Percentiles rank a stretch among this genome's conserved stretches.
phyloP scores from a whole-genome alignment of 805 yeast species.

The Alloascoidea africana region DNA sequence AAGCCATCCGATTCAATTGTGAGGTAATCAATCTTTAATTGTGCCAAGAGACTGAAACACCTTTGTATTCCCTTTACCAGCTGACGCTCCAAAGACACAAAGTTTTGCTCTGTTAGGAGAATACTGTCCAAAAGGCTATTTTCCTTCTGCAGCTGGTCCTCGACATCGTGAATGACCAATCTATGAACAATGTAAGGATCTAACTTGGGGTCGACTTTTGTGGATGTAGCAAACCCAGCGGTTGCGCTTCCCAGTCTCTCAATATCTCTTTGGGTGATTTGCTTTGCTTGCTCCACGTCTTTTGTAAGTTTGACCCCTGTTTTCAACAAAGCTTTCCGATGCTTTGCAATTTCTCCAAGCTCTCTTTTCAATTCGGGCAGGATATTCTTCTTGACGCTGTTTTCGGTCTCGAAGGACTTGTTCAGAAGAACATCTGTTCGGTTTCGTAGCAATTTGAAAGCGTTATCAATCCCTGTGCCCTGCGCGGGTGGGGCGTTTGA shows the following conservation, averaged over 20 bases:
- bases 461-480: constrained; percentile 14
- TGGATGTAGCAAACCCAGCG: constrained; percentile 16
- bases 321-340: constrained; percentile 23
- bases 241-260: constrained; percentile 20
- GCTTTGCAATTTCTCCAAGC: constrained; percentile 23
- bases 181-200: constrained; percentile 35
- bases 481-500: constrained; percentile 4
- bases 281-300: constrained; percentile 21
- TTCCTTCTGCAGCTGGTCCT: constrained; percentile 28
- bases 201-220: constrained; percentile 20
- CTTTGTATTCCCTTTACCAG: constrained; percentile 25
- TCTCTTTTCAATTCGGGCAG: constrained; percentile 28
- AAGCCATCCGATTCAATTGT: constrained; percentile 16
- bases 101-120: constrained; percentile 23
- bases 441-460: constrained; percentile 18
- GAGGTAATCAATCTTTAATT: constrained; percentile 17
- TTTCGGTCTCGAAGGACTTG: constrained; percentile 24
- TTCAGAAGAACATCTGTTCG: constrained; percentile 18
- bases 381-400: constrained; percentile 20
- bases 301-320: constrained; percentile 20
- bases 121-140: constrained; percentile 29
- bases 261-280: constrained; percentile 21
- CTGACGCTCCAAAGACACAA: constrained; percentile 27
- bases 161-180: constrained; percentile 19
- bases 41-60: constrained; percentile 18